Evolutionary conservation across 2,329 filamentous ascomycete genomes (phyloP), one percentile per base, ranked within the genome.

Genomic region (Bipolaris cookei): DNA sequence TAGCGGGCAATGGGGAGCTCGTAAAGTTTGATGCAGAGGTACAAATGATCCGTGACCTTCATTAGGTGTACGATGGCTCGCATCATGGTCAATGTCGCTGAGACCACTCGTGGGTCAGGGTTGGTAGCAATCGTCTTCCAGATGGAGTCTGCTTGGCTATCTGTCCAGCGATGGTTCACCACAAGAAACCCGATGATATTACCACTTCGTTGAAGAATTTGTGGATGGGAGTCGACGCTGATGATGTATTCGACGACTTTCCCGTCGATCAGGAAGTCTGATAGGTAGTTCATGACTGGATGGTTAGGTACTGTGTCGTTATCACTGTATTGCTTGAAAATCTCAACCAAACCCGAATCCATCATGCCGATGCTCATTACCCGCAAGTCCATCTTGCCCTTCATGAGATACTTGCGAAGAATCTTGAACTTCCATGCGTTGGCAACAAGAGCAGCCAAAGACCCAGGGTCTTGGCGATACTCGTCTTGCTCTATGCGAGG

Each of bases 171-270:
- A 51, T 83, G 83, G 0, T 91, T 95, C 13, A 95, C 90, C 20
- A 92, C 85, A 49, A 98, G 81, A 69, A 98, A 98, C 0, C 91
- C 91, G 45, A 97, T 82, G 51, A 98, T 90, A 62, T 97, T 96
- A 38, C 84, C 83, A 68, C 91, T 91, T 64, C 92, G 87, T 34
- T 84, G 83, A 18, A 96, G 95, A 51, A 98, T 86, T 70, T 97
- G 92, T 1, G 93, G 92, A 70, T 98, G 95, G 30, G 94, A 97
- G 54, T 92, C 92, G 13, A 94, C 88, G 1, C 94, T 91, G 49
- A 97, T 85, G 43, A 99, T 87, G 75, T 97, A 98, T 57, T 92
- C 87, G 21, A 96, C 85, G 23, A 98, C 80, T 51, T 88, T 87
- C 37, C 89, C 88, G 6, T 83, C 78, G 14, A 89, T 81, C 32